phyloP scores from a whole-genome alignment of 352 stramenopile species.

The Phytophthora pisi region DNA sequence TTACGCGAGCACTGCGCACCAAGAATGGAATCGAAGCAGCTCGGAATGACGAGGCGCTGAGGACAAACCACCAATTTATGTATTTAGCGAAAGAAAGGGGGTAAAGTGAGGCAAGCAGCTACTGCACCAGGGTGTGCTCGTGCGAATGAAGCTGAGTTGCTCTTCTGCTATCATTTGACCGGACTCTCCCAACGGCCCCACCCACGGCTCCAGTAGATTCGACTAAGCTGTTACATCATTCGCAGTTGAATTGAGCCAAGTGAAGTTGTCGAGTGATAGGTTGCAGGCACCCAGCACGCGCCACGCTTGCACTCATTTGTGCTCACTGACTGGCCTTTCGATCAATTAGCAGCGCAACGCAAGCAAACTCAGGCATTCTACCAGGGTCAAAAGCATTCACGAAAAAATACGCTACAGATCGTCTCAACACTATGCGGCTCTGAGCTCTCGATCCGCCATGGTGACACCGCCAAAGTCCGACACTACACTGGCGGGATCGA shows the following conservation, averaged over 20 bases:
- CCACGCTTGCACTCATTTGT: neutral
- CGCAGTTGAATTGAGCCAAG: neutral
- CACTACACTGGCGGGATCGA: neutral
- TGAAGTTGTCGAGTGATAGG: neutral
- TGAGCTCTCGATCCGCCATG: neutral
- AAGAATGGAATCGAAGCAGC: too few species aligned
- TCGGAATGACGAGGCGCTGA: too few species aligned
- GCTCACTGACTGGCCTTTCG: neutral
- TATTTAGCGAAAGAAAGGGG: too few species aligned
- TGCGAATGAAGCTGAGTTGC: neutral
- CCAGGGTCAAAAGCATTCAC: neutral
- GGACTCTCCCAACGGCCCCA: neutral
- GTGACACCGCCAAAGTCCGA: neutral
- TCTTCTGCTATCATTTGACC: conserved; percentile 1
- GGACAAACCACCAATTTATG: too few species aligned
- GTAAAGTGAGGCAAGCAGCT: too few species aligned
- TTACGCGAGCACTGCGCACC: neutral
- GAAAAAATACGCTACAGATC: too few species aligned
- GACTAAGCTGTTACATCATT: neutral
- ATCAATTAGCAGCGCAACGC: neutral
- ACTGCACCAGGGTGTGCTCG: too few species aligned
- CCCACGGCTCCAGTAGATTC: neutral
- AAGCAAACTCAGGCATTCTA: too few species aligned
- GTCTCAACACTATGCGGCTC: too few species aligned
- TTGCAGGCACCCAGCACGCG: neutral